These are phyloP conservation scores for Cystobasidium ongulense DNA, from an alignment of 768 basidiomycete species.

Conservation along the genomic window DNA sequence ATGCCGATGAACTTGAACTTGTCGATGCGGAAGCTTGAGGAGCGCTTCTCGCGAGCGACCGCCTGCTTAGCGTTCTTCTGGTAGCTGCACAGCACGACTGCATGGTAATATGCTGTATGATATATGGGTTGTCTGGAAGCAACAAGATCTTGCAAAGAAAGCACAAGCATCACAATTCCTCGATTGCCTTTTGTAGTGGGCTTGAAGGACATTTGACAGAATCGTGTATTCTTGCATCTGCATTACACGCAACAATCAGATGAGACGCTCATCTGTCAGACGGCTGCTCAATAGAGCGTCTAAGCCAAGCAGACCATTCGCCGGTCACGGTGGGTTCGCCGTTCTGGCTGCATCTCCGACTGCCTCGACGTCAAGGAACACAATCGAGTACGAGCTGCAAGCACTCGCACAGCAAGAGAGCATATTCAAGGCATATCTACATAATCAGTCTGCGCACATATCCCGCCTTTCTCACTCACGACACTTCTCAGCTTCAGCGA, in stretches of 20 bases:
- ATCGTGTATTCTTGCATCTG: too few relatives aligned
- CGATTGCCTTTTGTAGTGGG: too few relatives aligned
- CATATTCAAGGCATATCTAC: background rate
- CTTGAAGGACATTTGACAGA: too few relatives aligned
- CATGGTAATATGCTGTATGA: background rate
- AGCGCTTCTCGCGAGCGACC: background rate
- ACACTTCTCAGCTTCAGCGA: background rate
- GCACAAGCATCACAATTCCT: too few relatives aligned
- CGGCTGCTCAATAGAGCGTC: too few relatives aligned
- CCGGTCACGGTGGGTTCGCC: background rate
- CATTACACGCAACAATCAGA: too few relatives aligned
- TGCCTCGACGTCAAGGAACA: constrained; percentile 13
- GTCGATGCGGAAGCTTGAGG: constrained; percentile 1
- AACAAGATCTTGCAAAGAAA: background rate
- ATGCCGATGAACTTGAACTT: background rate
- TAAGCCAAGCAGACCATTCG: too few relatives aligned
- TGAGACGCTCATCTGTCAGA: background rate
- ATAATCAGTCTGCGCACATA: background rate
- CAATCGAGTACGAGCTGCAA: constrained; percentile 12
- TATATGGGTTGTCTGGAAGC: background rate
- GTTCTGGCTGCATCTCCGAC: background rate
- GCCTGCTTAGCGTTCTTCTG: background rate
- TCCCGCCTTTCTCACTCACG: background rate
- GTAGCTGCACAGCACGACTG: constrained; percentile 1
- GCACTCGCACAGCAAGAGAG: background rate